Evolutionary conservation across 2,329 filamentous ascomycete genomes (phyloP).

Genomic region (Phyllosticta capitalensis): DNA sequence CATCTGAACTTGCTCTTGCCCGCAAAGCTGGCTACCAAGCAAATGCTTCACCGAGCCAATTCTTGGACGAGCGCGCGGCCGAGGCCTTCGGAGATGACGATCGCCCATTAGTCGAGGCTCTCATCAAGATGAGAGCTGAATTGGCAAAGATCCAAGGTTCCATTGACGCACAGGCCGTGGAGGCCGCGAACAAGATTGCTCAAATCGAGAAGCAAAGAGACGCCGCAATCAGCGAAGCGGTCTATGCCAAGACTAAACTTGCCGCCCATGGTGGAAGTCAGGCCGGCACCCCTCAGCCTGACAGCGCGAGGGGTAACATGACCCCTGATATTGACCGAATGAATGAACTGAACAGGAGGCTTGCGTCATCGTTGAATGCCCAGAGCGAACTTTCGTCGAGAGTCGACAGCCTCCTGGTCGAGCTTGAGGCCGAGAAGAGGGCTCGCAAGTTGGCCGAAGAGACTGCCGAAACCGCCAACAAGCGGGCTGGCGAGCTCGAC

Average conservation of each 20-base stretch:
- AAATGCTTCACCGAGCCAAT: slow-evolving; percentile 58
- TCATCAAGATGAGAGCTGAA: slow-evolving; percentile 84
- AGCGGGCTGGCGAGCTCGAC: slow-evolving; percentile 75
- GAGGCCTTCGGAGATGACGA: slow-evolving; percentile 89
- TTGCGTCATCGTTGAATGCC: slow-evolving; percentile 69
- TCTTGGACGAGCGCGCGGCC: slow-evolving; percentile 63
- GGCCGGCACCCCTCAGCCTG: slow-evolving; percentile 44
- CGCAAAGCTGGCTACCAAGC: slow-evolving; percentile 80
- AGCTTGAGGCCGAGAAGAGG: slow-evolving; percentile 72
- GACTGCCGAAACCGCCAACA: slow-evolving; percentile 70
- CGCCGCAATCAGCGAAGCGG: slow-evolving; percentile 85
- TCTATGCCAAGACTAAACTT: slow-evolving; percentile 87
- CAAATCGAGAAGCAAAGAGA: slow-evolving; percentile 93
- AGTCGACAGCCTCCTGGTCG: slow-evolving; percentile 57
- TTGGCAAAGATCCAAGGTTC: slow-evolving; percentile 81
- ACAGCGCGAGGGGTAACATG: slow-evolving; percentile 49
- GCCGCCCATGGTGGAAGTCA: slow-evolving; percentile 69
- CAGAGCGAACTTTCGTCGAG: slow-evolving; percentile 75
- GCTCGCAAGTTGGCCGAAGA: slow-evolving; percentile 82
- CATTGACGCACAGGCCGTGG: slow-evolving; percentile 76
- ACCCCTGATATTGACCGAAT: slow-evolving; percentile 55
- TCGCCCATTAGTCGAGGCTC: slow-evolving; percentile 79
- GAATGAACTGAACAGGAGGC: slow-evolving; percentile 67
- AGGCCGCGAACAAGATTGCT: slow-evolving; percentile 81
- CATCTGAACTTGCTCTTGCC: slow-evolving; percentile 85